Evolutionary conservation across 495 filamentous ascomycete genomes (phyloP), one percentile per base, ranked within the genome.

Genomic region (Trichodelitschia bisporula): DNA sequence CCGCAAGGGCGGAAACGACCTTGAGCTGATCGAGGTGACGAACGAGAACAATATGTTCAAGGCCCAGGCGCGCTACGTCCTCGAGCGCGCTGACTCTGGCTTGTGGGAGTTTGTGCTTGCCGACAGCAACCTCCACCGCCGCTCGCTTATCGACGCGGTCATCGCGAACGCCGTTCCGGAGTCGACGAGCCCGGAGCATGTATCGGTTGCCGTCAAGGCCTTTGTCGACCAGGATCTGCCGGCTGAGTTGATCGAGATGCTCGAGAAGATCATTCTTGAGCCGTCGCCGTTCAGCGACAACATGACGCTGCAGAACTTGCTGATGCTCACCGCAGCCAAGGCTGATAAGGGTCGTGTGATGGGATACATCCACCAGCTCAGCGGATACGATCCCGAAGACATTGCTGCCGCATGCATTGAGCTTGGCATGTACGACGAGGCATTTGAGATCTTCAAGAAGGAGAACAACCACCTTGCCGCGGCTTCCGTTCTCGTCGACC

Each of bases 21-120:
- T 99, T 21, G 89, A 99, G 49, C 62, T 99, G 34, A 86, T 99
- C 53, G 84, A 68, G 54, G 82, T 99, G 46, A 92, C 89, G 37
- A 99, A 93, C 45, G 89, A 95, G 53, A 99, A 99, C 57, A 66
- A 78, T 5, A 99, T 99, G 89, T 99, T 90, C 64, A 77, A 77
- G 46, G 77, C 79, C 14, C 89, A 99, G 52, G 83, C 83, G 26
- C 71, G 89, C 12, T 95, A 99, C 50, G 72, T 95, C 19, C 61
- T 99, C 27, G 82, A 92, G 39, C 69, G 89, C 31, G 72, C 72
- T 28, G 89, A 95, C 47, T 42, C 61, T 11, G 89, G 95, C 45
- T 71, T 99, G 35, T 99, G 89, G 89, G 57, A 57, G 27, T 99
- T 91, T 45, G 83, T 93, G 6, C 64, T 99, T 14, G 92, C 77